phyloP scores from a whole-genome alignment of 2,329 filamentous ascomycete species.

The Talaromyces marneffei region DNA sequence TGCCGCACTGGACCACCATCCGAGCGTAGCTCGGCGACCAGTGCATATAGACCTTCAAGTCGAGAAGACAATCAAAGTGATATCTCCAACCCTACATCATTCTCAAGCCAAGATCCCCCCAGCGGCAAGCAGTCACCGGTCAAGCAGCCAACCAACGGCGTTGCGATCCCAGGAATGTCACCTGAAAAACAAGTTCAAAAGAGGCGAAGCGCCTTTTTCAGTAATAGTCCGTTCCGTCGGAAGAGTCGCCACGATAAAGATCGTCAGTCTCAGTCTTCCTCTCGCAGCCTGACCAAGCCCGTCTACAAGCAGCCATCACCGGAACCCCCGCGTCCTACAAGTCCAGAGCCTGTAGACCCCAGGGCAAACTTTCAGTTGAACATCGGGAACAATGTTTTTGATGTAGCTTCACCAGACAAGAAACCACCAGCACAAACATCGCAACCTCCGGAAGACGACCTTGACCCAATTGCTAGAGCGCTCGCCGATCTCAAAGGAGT shows the following conservation, averaged over 20 bases:
- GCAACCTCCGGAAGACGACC: slow-evolving; percentile 52
- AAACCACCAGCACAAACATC: slow-evolving; percentile 32
- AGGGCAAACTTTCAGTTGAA: slow-evolving; percentile 90
- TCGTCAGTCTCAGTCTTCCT: slow-evolving; percentile 30
- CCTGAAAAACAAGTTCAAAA: slow-evolving; percentile 64
- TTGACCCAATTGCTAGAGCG: slow-evolving; percentile 85
- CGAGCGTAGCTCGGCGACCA: slow-evolving; percentile 63
- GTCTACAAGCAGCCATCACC: slow-evolving; percentile 20
- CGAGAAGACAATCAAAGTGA: slow-evolving; percentile 79
- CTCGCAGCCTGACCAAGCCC: slow-evolving; percentile 49
- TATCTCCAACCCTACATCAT: slow-evolving; percentile 79
- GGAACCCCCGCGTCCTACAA: slow-evolving; percentile 40
- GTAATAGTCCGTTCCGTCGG: slow-evolving; percentile 84
- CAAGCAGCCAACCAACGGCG: slow-evolving; percentile 54
- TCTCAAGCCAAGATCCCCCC: slow-evolving; percentile 75
- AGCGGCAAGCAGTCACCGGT: slow-evolving; percentile 68
- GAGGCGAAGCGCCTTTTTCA: slow-evolving; percentile 81
- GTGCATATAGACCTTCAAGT: slow-evolving; percentile 69
- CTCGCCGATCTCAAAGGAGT: slow-evolving; percentile 88
- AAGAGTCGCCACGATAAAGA: slow-evolving; percentile 79
- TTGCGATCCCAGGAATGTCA: slow-evolving; percentile 40
- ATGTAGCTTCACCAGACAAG: slow-evolving; percentile 72
- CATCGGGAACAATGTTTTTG: slow-evolving; percentile 91
- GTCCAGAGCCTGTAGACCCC: slow-evolving; percentile 83
- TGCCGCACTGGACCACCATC: slow-evolving; percentile 70